Evolutionary conservation across 495 filamentous ascomycete genomes (phyloP).

Genomic region (Astrocystis sublimbata): DNA sequence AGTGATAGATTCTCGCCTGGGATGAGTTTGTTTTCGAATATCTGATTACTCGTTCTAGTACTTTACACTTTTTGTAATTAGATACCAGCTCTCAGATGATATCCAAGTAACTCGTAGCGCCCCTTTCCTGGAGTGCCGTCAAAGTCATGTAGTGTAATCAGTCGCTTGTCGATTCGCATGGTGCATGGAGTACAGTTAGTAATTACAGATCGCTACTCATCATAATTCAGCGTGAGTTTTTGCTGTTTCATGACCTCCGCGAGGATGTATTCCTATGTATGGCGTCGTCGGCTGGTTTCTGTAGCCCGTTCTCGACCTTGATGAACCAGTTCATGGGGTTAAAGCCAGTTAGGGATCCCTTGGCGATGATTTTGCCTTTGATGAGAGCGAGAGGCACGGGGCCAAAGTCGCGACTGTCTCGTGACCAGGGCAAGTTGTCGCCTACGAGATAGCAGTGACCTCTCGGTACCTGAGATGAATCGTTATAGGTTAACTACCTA

Average conservation of each 20-base stretch:
- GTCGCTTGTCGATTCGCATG: background rate
- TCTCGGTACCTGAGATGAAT: constrained; percentile 64
- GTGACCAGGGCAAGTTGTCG: constrained; percentile 79
- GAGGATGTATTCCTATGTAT: background rate
- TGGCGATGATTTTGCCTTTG: constrained; percentile 80
- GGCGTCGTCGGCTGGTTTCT: constrained; percentile 11
- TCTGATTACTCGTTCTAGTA: background rate
- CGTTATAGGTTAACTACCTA: background rate
- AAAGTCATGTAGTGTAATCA: background rate
- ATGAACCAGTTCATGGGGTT: constrained; percentile 56
- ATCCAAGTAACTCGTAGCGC: constrained; percentile 21
- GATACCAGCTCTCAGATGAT: constrained; percentile 33
- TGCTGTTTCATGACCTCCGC: background rate
- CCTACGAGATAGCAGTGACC: constrained; percentile 89
- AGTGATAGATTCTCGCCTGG: constrained; percentile 15
- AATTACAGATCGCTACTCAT: constrained; percentile 6
- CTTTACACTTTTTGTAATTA: constrained; percentile 35
- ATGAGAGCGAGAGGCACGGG: constrained; percentile 82
- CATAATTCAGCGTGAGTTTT: background rate
- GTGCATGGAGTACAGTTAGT: background rate
- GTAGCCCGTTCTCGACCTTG: constrained; percentile 36
- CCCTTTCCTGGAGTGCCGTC: too few relatives aligned
- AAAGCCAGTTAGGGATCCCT: constrained; percentile 46
- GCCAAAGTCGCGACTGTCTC: constrained; percentile 84
- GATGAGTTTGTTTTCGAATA: constrained; percentile 11